These are phyloP conservation scores for Medicago ruthenica DNA, from an alignment of 306 rosid genomes.

Conservation along the genomic window DNA sequence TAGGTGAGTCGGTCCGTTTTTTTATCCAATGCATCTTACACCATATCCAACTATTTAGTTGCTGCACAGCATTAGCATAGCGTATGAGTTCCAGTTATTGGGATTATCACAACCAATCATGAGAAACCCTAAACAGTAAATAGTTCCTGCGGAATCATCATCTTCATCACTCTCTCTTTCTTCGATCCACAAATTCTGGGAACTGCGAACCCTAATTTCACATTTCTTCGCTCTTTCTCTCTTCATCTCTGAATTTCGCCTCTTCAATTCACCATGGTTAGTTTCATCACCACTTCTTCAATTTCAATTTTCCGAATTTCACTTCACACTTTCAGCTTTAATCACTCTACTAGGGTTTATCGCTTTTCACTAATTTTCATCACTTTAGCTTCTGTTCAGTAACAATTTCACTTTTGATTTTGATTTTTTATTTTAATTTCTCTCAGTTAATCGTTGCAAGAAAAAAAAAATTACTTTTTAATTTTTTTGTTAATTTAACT, in stretches of 20 bases:
- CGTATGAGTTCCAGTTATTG: no score
- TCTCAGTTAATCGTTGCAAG: not conserved
- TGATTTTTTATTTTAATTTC: not conserved
- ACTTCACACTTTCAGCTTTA: not conserved
- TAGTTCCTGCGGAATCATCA: no score
- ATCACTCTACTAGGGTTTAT: not conserved
- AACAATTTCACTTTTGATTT: not conserved
- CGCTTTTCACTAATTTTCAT: not conserved
- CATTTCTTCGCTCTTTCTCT: not conserved
- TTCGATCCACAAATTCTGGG: slow-evolving; percentile 7
- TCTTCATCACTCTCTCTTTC: not conserved
- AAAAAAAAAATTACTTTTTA: not conserved
- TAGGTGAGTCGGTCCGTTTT: no score
- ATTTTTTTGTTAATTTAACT: no score
- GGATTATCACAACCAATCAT: no score
- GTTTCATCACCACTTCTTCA: slow-evolving; percentile 21
- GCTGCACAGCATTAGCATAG: no score
- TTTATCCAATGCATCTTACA: no score
- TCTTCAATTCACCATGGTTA: slow-evolving; percentile 47
- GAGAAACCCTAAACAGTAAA: no score
- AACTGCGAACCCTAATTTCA: slow-evolving; percentile 13
- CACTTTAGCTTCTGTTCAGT: not conserved
- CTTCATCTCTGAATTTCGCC: not conserved
- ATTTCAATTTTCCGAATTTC: not conserved
- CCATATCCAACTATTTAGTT: no score